Evolutionary conservation across 441 rosid species (phyloP).

Genomic region (Populus hybrid): DNA sequence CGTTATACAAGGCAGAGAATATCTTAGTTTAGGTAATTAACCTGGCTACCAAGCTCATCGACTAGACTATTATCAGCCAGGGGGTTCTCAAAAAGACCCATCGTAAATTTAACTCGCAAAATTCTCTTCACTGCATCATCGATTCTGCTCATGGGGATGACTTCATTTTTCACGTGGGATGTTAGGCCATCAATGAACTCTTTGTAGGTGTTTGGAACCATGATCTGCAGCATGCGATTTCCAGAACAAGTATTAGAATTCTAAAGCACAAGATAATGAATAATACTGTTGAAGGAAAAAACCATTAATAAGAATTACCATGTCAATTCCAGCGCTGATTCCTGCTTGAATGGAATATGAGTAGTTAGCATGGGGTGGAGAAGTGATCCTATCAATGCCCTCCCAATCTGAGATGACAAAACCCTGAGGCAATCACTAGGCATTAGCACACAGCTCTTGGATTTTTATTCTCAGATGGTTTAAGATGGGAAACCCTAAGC

Average conservation of each 20-base stretch:
- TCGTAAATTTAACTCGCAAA: conserved; percentile 54
- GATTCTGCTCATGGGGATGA: conserved; percentile 60
- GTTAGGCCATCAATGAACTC: conserved; percentile 55
- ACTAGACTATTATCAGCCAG: conserved; percentile 51
- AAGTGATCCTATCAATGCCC: conserved; percentile 45
- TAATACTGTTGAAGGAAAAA: not conserved
- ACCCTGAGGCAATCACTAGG: conserved; percentile 34
- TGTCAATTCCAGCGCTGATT: conserved; percentile 63
- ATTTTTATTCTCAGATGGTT: not conserved
- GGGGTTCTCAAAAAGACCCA: conserved; percentile 67
- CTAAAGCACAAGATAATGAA: not conserved
- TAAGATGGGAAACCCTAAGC: not conserved
- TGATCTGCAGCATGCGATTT: conserved; percentile 39
- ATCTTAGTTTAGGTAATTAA: not conserved
- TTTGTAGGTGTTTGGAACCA: conserved; percentile 50
- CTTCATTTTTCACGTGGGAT: conserved; percentile 38
- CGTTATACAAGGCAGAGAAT: not conserved
- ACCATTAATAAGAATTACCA: conserved; percentile 29
- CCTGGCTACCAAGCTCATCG: conserved; percentile 59
- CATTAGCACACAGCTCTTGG: not conserved
- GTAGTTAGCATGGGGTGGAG: conserved; percentile 55
- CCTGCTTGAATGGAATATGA: conserved; percentile 45
- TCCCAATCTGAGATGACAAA: conserved; percentile 55
- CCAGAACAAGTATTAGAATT: not conserved
- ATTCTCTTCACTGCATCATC: conserved; percentile 69